Conservation (phyloP, 2,329 filamentous ascomycete genomes). For the Hysterium pulicare region DNA sequence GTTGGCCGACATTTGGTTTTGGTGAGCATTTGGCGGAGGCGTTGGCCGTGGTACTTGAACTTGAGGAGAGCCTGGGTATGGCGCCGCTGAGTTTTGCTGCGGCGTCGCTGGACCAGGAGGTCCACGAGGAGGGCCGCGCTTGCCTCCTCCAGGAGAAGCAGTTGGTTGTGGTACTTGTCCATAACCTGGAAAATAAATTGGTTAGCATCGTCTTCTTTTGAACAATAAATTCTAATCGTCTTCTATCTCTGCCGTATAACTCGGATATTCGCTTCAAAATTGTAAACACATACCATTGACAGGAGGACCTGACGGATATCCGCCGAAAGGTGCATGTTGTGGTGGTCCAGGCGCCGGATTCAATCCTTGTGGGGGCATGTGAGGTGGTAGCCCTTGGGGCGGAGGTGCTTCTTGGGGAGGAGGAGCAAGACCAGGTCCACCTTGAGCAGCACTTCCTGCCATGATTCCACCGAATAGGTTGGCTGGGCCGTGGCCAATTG, state of each 20-base stretch:
- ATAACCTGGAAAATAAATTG: conserved; percentile 55
- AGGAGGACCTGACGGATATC: conserved; percentile 61
- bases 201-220: conserved; percentile 5
- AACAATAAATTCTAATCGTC: conserved; percentile 5
- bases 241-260: too few relatives aligned
- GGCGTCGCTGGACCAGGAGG: conserved; percentile 76
- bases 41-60: conserved; percentile 77
- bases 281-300: conserved; percentile 54
- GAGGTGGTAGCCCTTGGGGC: conserved; percentile 56
- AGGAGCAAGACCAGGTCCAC: conserved; percentile 74
- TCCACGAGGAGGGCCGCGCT: conserved; percentile 59
- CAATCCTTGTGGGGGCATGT: conserved; percentile 66
- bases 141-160: conserved; percentile 76
- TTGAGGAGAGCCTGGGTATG: conserved; percentile 86
- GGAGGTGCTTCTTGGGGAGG: conserved; percentile 62
- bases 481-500: conserved; percentile 81
- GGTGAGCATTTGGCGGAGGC: conserved; percentile 51
- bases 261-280: too few relatives aligned
- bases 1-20: conserved; percentile 27
- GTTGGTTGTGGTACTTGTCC: conserved; percentile 80
- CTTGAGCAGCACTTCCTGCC: conserved; percentile 79
- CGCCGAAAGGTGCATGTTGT: conserved; percentile 68
- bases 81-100: conserved; percentile 83
- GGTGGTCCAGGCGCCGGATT: conserved; percentile 57
- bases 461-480: conserved; percentile 96